These are phyloP conservation scores for Penicillium verrucosum DNA, from an alignment of 2,329 filamentous ascomycete species.

Conservation along the genomic window DNA sequence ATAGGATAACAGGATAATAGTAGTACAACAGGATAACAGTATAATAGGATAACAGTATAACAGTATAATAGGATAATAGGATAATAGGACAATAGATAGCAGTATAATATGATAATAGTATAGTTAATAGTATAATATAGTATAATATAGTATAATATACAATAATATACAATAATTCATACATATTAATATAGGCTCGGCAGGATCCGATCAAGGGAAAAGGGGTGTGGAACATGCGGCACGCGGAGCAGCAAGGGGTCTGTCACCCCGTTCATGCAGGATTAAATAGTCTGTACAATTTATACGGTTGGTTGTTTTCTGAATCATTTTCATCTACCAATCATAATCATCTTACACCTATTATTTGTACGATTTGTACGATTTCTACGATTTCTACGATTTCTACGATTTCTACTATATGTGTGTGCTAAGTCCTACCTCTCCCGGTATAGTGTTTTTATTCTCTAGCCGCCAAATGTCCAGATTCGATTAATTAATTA, in stretches of 20 bases:
- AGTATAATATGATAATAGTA: too few species aligned
- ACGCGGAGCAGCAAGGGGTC: conserved; percentile 35
- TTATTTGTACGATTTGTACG: background rate
- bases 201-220: conserved; percentile 6
- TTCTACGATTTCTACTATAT: background rate
- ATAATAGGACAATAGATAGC: background rate
- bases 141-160: background rate
- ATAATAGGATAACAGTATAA: too few species aligned
- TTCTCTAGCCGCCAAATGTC: background rate
- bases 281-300: conserved; percentile 19
- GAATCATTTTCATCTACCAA: background rate
- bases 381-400: background rate
- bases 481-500: background rate
- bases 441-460: background rate
- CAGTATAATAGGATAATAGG: background rate
- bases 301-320: background rate
- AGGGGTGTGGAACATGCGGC: conserved; percentile 31
- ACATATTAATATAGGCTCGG: background rate
- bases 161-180: background rate
- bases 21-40: too few species aligned
- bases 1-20: background rate
- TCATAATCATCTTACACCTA: background rate
- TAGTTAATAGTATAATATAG: too few species aligned
- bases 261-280: conserved; percentile 26
- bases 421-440: background rate